phyloP scores from a whole-genome alignment of 257 asterid species.

The Scutellaria barbata region DNA sequence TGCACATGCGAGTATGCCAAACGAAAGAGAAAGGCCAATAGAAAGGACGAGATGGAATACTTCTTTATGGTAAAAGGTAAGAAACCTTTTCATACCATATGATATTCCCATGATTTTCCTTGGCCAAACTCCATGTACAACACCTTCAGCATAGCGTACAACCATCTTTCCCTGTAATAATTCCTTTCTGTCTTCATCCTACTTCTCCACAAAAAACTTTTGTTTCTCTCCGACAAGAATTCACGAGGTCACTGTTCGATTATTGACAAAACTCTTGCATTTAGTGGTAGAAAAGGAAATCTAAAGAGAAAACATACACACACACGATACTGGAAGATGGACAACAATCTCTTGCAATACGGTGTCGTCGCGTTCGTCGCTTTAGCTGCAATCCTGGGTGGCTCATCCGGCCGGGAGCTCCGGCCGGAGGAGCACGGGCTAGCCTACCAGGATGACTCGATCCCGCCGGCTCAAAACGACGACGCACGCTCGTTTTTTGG shows the following conservation, averaged over 20 bases:
- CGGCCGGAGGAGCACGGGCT: conserved; percentile 62
- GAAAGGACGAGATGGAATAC: conserved; percentile 33
- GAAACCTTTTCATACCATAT: conserved; percentile 14
- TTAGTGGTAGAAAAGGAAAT: no score
- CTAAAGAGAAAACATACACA: background rate
- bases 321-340: conserved; percentile 7
- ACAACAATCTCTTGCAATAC: conserved; percentile 27
- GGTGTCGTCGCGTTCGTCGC: conserved; percentile 28
- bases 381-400: conserved; percentile 8
- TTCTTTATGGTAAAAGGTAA: conserved; percentile 36
- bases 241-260: conserved; percentile 41
- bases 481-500: conserved; percentile 53
- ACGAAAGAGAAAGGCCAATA: conserved; percentile 30
- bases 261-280: conserved; percentile 17
- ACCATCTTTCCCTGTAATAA: background rate
- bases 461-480: conserved; percentile 36
- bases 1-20: conserved; percentile 44
- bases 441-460: conserved; percentile 31
- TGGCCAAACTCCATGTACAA: conserved; percentile 20
- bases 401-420: conserved; percentile 43
- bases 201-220: background rate
- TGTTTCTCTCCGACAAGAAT: conserved; percentile 34
- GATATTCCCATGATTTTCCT: background rate
- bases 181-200: conserved; percentile 29
- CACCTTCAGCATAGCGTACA: conserved; percentile 18